Base-by-base conservation (phyloP, 73 alveolate species). In the Paramecium primaurelia region DNA sequence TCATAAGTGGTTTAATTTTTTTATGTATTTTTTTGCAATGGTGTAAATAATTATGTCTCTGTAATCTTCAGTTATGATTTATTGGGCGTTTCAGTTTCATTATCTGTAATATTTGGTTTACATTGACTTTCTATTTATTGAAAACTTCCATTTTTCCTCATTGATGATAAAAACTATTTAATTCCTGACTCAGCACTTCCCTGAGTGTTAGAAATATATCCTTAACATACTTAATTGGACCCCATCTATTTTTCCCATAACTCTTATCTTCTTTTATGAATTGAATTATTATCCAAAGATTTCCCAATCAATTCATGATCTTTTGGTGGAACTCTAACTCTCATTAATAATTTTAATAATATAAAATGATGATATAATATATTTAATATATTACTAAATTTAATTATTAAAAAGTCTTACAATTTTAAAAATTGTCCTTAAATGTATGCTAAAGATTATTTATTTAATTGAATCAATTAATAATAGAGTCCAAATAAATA, bases 91-190 rank as follows among this genome's bases (percentile, higher is more conserved):
- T 80, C 91, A 25, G 84, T 64, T 64, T 64, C 84, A 64, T 64
- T 64, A 16, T 64, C 84, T 11, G 84, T 64, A 1, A 32, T 44
- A 10, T 25, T 80, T 5, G 44, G 26, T 44, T 54, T 64, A 12
- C 0, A 28, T 80, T 80, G 28, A 37, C 38, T 73, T 25, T 73
- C 91, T 2, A 49, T 26, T 45, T 44, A 49, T 80, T 80, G 77
- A 38, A 80, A 80, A 49, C 91, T 80, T 9, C 75, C 91, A 80
- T 80, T 80, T 47, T 64, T 80, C 26, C 91, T 40, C 91, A 80
- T 80, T 11, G 91, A 25, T 3, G 77, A 80, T 26, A 80, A 47
- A 49, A 80, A 80, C 73, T 80, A 49, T 80, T 47, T 40, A 3
- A 80, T 49, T 45, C 91, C 91, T 2, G 71, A 26, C 73, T 80